Evolutionary conservation across 441 rosid species (phyloP).

Genomic region (Euphorbia schlechtendalii): DNA sequence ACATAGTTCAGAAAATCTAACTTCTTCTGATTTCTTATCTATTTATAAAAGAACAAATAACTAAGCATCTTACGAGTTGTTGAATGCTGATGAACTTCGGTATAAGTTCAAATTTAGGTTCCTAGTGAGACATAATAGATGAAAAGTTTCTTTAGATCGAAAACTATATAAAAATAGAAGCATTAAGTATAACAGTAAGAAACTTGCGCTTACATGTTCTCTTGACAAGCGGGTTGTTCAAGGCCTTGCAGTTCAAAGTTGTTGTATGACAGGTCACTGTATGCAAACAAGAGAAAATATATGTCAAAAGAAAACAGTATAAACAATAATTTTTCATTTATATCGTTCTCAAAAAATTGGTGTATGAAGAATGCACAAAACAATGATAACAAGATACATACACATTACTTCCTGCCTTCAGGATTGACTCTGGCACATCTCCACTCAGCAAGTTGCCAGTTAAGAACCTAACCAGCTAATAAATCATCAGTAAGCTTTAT

Average conservation of each 20-base stretch:
- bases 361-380: background rate
- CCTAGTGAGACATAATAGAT: constrained; percentile 33
- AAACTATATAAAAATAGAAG: constrained; percentile 8
- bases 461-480: constrained; percentile 43
- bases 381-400: constrained; percentile 35
- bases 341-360: too few species aligned
- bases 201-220: constrained; percentile 42
- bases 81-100: constrained; percentile 40
- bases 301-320: background rate
- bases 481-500: constrained; percentile 10
- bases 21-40: background rate
- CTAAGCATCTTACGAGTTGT: constrained; percentile 39
- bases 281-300: constrained; percentile 16
- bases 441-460: constrained; percentile 59
- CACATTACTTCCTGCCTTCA: constrained; percentile 59
- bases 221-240: constrained; percentile 49
- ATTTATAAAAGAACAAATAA: background rate
- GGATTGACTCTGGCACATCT: constrained; percentile 54
- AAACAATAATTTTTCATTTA: background rate
- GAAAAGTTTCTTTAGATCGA: constrained; percentile 17
- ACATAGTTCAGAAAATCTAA: background rate
- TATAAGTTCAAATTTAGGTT: constrained; percentile 74
- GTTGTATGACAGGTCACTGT: constrained; percentile 91
- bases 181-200: background rate
- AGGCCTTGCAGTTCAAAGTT: constrained; percentile 61